phyloP scores from a whole-genome alignment of 164 flowering plant genomes.

The Sextonia rubra region DNA sequence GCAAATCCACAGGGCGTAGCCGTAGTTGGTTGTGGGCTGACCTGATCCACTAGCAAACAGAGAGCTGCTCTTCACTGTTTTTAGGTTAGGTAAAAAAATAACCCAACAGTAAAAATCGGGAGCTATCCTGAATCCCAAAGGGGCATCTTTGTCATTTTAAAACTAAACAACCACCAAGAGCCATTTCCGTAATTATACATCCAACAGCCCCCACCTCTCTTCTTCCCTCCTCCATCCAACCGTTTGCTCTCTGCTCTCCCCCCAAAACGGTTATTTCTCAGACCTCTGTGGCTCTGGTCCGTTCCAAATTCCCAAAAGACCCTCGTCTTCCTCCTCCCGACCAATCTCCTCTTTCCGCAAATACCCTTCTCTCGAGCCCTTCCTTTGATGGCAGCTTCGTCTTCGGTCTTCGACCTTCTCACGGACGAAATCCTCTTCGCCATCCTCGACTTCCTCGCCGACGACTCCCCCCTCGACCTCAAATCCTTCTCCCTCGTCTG shows the following conservation, averaged over 20 bases:
- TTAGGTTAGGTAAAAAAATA: too few species aligned
- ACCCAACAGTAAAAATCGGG: too few species aligned
- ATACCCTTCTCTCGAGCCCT: slow-evolving; percentile 12
- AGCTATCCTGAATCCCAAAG: too few species aligned
- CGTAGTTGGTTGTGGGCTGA: too few species aligned
- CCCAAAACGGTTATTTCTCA: neutral
- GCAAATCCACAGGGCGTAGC: too few species aligned
- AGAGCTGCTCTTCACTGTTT: too few species aligned
- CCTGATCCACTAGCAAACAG: too few species aligned
- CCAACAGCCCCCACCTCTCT: neutral
- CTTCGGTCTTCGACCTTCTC: slow-evolving; percentile 42
- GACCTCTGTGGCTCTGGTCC: neutral
- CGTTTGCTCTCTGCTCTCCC: neutral
- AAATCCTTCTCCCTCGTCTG: slow-evolving; percentile 55
- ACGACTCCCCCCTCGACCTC: slow-evolving; percentile 26
- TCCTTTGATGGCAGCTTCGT: slow-evolving; percentile 2
- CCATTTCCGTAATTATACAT: neutral
- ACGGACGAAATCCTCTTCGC: slow-evolving; percentile 49
- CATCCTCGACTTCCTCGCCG: slow-evolving; percentile 42
- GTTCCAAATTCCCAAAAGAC: neutral
- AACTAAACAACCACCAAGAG: neutral
- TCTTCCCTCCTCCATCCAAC: neutral
- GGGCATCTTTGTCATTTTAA: too few species aligned
- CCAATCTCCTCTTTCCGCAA: neutral
- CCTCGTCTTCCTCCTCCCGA: neutral